Conservation (phyloP, 495 filamentous ascomycete genomes). For the Penicillium diatomitis region DNA sequence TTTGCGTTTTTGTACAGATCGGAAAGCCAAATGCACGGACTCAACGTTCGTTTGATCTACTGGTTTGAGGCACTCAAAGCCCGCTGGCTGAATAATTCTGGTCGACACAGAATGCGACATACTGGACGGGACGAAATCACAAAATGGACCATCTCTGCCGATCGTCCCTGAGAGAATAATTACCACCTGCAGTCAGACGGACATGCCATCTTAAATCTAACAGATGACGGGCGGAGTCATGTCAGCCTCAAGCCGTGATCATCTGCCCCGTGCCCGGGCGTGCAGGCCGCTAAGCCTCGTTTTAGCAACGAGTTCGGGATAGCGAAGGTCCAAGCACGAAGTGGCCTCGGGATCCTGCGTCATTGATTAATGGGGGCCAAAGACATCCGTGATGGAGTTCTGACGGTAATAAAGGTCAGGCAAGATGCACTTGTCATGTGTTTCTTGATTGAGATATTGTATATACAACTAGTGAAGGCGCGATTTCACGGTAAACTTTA, state of each 20-base stretch:
- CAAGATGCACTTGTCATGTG: neutral
- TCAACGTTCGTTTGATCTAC: constrained; percentile 26
- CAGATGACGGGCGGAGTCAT: neutral
- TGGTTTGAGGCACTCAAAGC: constrained; percentile 11
- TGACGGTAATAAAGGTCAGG: too few relatives aligned
- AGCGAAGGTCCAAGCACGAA: constrained; percentile 13
- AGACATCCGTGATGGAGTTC: neutral
- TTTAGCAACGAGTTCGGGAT: constrained; percentile 9
- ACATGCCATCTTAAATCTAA: constrained; percentile 4
- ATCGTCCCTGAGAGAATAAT: neutral
- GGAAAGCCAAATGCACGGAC: constrained; percentile 17
- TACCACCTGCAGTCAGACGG: neutral
- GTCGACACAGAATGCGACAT: constrained; percentile 6
- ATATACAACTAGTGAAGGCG: constrained; percentile 6
- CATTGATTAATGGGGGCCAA: neutral
- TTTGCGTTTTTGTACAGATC: neutral
- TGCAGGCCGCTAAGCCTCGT: constrained; percentile 5
- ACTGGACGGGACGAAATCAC: neutral
- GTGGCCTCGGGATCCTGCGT: neutral
- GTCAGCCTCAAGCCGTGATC: constrained; percentile 17
- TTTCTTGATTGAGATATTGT: constrained; percentile 3
- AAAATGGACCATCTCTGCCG: neutral
- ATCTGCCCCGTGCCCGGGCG: constrained; percentile 10
- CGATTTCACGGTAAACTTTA: constrained; percentile 6
- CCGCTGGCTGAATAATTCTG: constrained; percentile 3